Evolutionary conservation across 257 asterid species (phyloP), one percentile per base, ranked within the genome.

Genomic region (Forsythia suspensa): DNA sequence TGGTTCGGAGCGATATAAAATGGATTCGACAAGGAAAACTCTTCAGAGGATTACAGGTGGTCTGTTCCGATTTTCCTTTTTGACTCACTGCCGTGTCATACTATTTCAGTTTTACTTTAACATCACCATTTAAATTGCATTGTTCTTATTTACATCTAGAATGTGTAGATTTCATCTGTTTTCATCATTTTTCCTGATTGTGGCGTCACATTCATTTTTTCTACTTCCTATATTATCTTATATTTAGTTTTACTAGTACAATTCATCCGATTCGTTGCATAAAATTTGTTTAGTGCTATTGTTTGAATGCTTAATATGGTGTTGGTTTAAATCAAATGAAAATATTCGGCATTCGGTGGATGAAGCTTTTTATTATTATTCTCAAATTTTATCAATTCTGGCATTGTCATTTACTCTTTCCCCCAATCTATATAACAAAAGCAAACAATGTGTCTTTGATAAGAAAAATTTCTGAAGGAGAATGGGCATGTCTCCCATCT

Each of bases 1-100:
- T 89, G 98, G 99, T 82, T 90, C 94, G 43, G 97, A 94, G 87
- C 90, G 97, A 73, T 94, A 96, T 90, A 94, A 80, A 88, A 93
- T 96, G 98, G 99, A 96, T 74, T 86, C 94, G 48, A 84, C 96
- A 21, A 86, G 96, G 87, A 93, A 91, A 84, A 91, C 96, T 3
- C 92, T 94, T 78, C 95, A 87, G 76, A 89, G 98, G 82, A 92
- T 96, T 79, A 83, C 94, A 90, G 94, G 97, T 92, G 83, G 86
- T 84, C 65, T 78, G 41, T 71, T 84, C 80, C 80, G 44, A 36
- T 82, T 78, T 76, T 48, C 68, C 76, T 36, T 51, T 15, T 79
- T 67, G 6, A 15, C 69, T 81, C 34, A 44, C 69, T 40, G 42
- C 73, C 36, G 2, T 42, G 73, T 46, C 73, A 48, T 80, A 46